Evolutionary conservation across 1,284 basidiomycete genomes (phyloP).

Genomic region (Entoloma clypeatum): DNA sequence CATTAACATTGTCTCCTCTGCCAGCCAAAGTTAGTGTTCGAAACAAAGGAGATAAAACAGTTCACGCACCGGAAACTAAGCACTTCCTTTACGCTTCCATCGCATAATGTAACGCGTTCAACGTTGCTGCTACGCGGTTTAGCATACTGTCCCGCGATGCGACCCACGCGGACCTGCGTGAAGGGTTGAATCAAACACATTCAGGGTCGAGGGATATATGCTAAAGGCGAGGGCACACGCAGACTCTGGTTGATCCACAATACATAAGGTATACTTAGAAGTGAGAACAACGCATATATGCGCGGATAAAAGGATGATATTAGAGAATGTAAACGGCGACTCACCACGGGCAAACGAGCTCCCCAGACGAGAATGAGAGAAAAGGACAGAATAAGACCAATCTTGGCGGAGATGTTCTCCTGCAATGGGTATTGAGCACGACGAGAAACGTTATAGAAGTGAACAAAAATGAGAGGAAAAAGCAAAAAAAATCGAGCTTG

Average conservation of each 20-base stretch:
- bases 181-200: constrained; percentile 1
- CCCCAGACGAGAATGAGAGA: constrained; percentile 95
- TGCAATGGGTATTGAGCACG: constrained; percentile 28
- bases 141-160: constrained; percentile 95
- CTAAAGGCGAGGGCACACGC: background rate
- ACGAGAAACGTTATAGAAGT: background rate
- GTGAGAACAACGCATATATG: too few relatives aligned
- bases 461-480: constrained; percentile 9
- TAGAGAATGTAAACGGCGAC: too few relatives aligned
- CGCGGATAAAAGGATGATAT: too few relatives aligned
- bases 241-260: background rate
- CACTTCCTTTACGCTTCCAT: constrained; percentile 64
- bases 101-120: constrained; percentile 78
- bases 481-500: background rate
- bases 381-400: constrained; percentile 93
- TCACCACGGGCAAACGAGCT: constrained; percentile 82
- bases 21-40: constrained; percentile 2
- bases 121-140: constrained; percentile 89
- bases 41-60: background rate
- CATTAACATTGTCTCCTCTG: constrained; percentile 97
- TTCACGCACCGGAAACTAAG: constrained; percentile 71
- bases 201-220: background rate
- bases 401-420: constrained; percentile 92
- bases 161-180: constrained; percentile 74
- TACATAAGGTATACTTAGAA: too few relatives aligned